Conservation (phyloP, 495 filamentous ascomycete species). For the Neurospora sp. region DNA sequence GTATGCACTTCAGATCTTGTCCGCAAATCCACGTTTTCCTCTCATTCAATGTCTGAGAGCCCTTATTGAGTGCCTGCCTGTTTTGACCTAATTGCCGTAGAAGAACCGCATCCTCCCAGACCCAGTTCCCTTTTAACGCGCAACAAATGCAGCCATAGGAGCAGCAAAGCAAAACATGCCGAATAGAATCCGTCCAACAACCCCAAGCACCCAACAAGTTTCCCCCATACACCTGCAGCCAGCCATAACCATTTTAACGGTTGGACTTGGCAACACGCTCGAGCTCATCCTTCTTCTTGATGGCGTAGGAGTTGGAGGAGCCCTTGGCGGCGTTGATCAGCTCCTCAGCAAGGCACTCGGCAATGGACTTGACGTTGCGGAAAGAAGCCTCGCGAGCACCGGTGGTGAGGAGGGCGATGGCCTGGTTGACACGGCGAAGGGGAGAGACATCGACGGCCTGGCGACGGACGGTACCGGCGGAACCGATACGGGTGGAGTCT, state of each 20-base stretch:
- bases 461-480: conserved; percentile 96
- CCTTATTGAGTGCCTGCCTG: not conserved
- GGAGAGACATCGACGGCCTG: conserved; percentile 99
- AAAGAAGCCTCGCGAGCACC: conserved; percentile 95
- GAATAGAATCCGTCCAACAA: conserved; percentile 32
- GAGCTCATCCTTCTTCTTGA: conserved; percentile 99
- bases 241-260: conserved; percentile 56
- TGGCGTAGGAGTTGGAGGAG: conserved; percentile 98
- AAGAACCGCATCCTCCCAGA: not conserved
- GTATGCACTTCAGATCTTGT: not conserved
- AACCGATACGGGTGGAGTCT: conserved; percentile 99
- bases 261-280: conserved; percentile 99
- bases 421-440: conserved; percentile 98
- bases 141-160: not conserved
- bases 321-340: conserved; percentile 99
- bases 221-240: conserved; percentile 20
- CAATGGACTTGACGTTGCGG: conserved; percentile 97
- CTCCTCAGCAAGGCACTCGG: conserved; percentile 98
- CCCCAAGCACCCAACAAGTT: conserved; percentile 19
- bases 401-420: conserved; percentile 93
- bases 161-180: conserved; percentile 39
- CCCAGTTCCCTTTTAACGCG: not conserved
- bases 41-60: not conserved
- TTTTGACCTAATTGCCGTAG: not conserved
- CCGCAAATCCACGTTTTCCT: not conserved